Conservation (phyloP, 352 stramenopile species). For the Peronospora farinosa region DNA sequence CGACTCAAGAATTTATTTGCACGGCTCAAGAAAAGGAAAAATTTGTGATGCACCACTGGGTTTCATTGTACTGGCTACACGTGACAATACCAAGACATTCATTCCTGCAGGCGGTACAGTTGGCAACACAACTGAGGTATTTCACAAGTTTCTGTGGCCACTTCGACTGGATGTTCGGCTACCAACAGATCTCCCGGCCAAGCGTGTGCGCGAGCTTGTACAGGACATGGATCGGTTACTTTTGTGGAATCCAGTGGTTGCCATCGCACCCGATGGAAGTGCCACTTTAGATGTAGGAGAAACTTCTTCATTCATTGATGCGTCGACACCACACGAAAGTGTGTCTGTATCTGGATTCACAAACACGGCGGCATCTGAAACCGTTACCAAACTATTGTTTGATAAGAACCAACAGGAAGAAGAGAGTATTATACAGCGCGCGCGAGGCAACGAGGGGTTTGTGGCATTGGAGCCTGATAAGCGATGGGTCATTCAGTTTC, state of each 20-base stretch:
- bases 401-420: conserved; percentile 46
- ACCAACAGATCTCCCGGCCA: conserved; percentile 26
- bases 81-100: conserved; percentile 54
- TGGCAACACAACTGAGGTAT: conserved; percentile 46
- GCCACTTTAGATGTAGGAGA: conserved; percentile 18
- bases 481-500: conserved; percentile 55
- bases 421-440: conserved; percentile 39
- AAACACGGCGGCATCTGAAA: conserved; percentile 7
- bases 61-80: conserved; percentile 57
- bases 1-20: conserved; percentile 41
- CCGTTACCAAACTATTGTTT: conserved; percentile 33
- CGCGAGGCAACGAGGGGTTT: conserved; percentile 44
- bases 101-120: conserved; percentile 55
- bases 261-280: conserved; percentile 21
- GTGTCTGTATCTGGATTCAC: conserved; percentile 8
- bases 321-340: conserved; percentile 21
- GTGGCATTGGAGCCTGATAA: conserved; percentile 40
- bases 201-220: conserved; percentile 46
- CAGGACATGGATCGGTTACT: conserved; percentile 61
- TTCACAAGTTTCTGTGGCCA: conserved; percentile 46
- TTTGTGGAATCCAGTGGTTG: conserved; percentile 33
- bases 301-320: conserved; percentile 26
- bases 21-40: conserved; percentile 36
- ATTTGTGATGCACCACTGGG: conserved; percentile 56
- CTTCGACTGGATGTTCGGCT: conserved; percentile 47